Percentiles rank a stretch among this genome's conserved stretches.
Evolutionary conservation across 306 rosid genomes (phyloP).

Genomic region (Ormosia semicastrata): DNA sequence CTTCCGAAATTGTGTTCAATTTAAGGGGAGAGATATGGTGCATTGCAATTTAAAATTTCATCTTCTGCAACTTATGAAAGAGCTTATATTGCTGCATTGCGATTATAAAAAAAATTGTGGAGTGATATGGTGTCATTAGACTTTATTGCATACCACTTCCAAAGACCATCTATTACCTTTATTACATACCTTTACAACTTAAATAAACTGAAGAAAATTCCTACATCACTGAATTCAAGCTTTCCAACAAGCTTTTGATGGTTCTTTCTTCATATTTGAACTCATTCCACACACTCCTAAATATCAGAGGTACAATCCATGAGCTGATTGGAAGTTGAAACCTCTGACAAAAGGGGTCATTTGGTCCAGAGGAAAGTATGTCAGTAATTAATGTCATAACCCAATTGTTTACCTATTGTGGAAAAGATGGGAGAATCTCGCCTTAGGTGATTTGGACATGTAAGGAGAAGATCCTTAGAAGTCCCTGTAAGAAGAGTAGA

Average conservation of each 20-base stretch:
- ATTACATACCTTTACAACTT: neutral
- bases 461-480: too few species aligned
- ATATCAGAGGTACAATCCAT: constrained; percentile 4
- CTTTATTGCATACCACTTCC: neutral
- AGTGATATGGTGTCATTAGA: neutral
- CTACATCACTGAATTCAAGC: neutral
- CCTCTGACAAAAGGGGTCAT: constrained; percentile 16
- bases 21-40: too few species aligned
- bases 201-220: neutral
- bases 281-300: neutral
- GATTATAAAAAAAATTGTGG: neutral
- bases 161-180: neutral
- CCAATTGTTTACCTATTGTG: too few species aligned
- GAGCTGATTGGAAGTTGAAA: constrained; percentile 13
- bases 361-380: constrained; percentile 1
- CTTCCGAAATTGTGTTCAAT: too few species aligned
- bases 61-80: neutral
- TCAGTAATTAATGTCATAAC: constrained; percentile 3
- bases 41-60: neutral
- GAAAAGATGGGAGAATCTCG: too few species aligned
- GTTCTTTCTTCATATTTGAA: constrained; percentile 1
- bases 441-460: too few species aligned
- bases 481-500: too few species aligned
- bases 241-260: constrained; percentile 6
- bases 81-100: constrained; percentile 1